phyloP scores from a whole-genome alignment of 2,329 filamentous ascomycete species.

The Hortaea werneckii region DNA sequence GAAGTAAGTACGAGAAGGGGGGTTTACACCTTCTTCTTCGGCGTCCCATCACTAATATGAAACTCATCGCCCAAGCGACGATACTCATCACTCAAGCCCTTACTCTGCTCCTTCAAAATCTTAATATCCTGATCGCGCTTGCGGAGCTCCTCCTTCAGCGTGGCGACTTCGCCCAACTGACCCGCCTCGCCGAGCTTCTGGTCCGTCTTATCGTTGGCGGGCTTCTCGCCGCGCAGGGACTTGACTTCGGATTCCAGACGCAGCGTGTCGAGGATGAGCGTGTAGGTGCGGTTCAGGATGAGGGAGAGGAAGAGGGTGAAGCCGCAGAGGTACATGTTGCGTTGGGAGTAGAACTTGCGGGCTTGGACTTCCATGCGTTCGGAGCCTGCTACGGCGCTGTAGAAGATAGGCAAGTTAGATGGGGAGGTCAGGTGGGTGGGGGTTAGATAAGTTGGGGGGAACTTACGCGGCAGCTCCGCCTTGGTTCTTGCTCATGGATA shows the following conservation, averaged over 20 bases:
- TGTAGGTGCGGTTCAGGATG: conserved; percentile 98
- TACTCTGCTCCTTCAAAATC: conserved; percentile 84
- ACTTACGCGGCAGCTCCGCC: conserved; percentile 39
- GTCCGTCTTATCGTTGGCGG: conserved; percentile 48
- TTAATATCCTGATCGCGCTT: conserved; percentile 75
- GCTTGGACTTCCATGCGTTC: conserved; percentile 98
- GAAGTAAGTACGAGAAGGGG: no score
- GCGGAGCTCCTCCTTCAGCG: conserved; percentile 54
- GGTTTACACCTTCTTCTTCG: conserved; percentile 48
- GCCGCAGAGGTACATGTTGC: conserved; percentile 99
- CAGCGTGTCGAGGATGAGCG: conserved; percentile 88
- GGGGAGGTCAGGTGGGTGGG: background rate
- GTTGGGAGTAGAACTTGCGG: conserved; percentile 99
- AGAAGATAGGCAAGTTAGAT: conserved; percentile 9
- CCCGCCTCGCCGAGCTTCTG: conserved; percentile 65
- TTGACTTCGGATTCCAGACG: conserved; percentile 88
- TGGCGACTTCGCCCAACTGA: conserved; percentile 63
- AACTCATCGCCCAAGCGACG: conserved; percentile 77
- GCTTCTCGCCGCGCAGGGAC: conserved; percentile 58
- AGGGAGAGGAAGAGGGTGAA: conserved; percentile 98
- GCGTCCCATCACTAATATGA: conserved; percentile 42
- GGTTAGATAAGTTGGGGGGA: background rate
- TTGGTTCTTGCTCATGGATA: conserved; percentile 59
- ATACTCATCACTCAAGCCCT: conserved; percentile 76
- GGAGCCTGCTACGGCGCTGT: conserved; percentile 61